Percentiles rank a stretch among this genome's conserved stretches.
Evolutionary conservation across 164 flowering plant genomes (phyloP).

Genomic region (Euptelea pleiosperma): DNA sequence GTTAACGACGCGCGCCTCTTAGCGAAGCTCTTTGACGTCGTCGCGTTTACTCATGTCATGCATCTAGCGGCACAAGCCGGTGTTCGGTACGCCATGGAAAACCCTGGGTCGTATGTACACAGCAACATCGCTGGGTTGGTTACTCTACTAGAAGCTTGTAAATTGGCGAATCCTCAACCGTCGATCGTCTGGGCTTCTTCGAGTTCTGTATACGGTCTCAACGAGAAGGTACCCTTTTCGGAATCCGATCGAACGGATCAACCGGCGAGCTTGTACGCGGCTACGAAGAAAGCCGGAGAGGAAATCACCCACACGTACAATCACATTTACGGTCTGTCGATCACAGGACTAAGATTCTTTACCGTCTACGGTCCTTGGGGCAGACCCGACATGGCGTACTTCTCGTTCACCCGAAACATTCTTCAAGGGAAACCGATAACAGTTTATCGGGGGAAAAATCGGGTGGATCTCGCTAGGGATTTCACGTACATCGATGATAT

Average conservation of each 20-base stretch:
- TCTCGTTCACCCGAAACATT: constrained; percentile 66
- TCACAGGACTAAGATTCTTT: constrained; percentile 71
- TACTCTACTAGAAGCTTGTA: constrained; percentile 59
- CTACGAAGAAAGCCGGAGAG: constrained; percentile 71
- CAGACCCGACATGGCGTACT: constrained; percentile 84
- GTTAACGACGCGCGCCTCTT: constrained; percentile 51
- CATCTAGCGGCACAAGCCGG: constrained; percentile 44
- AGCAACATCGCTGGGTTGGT: constrained; percentile 78
- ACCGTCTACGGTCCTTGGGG: constrained; percentile 58
- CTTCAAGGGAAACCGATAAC: constrained; percentile 74
- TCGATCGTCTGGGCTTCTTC: constrained; percentile 81
- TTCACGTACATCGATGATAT: constrained; percentile 41
- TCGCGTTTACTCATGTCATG: constrained; percentile 75
- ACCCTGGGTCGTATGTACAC: constrained; percentile 66
- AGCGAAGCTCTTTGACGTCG: constrained; percentile 57
- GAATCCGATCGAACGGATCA: constrained; percentile 71
- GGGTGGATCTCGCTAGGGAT: constrained; percentile 69
- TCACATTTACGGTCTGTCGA: constrained; percentile 32
- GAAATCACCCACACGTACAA: constrained; percentile 76
- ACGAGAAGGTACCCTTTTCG: constrained; percentile 63
- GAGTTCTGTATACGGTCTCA: constrained; percentile 76
- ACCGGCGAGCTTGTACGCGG: constrained; percentile 76
- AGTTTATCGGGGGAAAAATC: constrained; percentile 63
- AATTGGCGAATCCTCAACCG: constrained; percentile 68
- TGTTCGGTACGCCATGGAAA: constrained; percentile 79